Base-by-base conservation (phyloP, 768 basidiomycete genomes). In the Tylopilus sp. region DNA sequence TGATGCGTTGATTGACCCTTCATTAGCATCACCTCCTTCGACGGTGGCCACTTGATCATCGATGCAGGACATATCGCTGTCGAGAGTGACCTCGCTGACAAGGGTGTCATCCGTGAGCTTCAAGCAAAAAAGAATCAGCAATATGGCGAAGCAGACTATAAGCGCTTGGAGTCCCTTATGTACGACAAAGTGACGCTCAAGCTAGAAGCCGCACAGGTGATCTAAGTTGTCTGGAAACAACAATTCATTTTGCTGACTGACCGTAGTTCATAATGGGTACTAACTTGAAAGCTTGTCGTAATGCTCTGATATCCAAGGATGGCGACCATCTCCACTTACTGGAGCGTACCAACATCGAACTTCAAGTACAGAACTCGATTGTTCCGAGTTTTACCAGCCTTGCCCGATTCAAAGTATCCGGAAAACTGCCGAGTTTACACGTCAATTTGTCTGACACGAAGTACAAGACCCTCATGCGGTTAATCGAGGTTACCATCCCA, bases 41-140 rank as follows among this genome's bases (percentile, higher is more conserved):
- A 82, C 20, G 88, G 92, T 71, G 91, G 82, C 60, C 89, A 97
- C 65, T 77, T 98, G 47, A 82, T 98, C 15, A 75, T 98, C 47
- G 97, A 98, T 66, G 97, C 95, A 5, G 97, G 97, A 52, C 97
- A 98, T 65, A 95, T 99, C 57, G 82, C 94, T 2, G 85, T 99
- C 31, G 86, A 88, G 65, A 95, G 93, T 62, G 82, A 95, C 51
- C 78, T 98, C 3, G 97, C 85, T 4, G 83, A 90, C 61, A 91
- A 98, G 72, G 76, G 81, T 30, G 83, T 85, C 4, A 76, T 95
- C 40, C 79, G 83, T 31, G 80, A 83, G 23, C 80, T 98, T 36
- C 83, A 90, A 45, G 75, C 83, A 55, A 98, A 97, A 67, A 82
- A 90, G 45, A 85, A 87, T 41, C 82, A 88, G 64, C 75, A 86